phyloP scores from a whole-genome alignment of 768 basidiomycete species.

The Lanmaoa pseudosensibilis region DNA sequence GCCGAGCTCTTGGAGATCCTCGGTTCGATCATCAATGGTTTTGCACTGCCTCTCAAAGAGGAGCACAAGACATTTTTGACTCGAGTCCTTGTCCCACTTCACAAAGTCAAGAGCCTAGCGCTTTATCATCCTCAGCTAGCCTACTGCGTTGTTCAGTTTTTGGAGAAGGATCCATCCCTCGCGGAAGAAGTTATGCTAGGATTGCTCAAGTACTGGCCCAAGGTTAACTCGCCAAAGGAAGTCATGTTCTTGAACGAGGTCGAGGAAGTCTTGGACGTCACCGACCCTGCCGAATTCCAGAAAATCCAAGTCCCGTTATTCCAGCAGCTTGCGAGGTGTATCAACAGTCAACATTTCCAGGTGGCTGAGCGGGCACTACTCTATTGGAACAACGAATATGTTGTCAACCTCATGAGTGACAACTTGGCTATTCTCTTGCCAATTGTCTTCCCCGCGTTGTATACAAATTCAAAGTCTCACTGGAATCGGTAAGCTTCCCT shows the following conservation, averaged over 20 bases:
- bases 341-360: constrained; percentile 99
- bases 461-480: constrained; percentile 93
- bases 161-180: constrained; percentile 91
- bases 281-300: constrained; percentile 93
- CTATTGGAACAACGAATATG: constrained; percentile 99
- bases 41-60: constrained; percentile 95
- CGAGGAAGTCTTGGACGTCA: constrained; percentile 97
- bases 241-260: constrained; percentile 99
- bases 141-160: constrained; percentile 98
- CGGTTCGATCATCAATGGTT: constrained; percentile 99
- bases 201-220: constrained; percentile 97
- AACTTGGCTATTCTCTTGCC: constrained; percentile 87
- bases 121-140: constrained; percentile 99
- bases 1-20: constrained; percentile 97
- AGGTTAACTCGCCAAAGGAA: constrained; percentile 98
- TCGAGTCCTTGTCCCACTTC: constrained; percentile 89
- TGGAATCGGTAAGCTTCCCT: constrained; percentile 85
- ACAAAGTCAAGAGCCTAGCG: constrained; percentile 97
- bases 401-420: constrained; percentile 98
- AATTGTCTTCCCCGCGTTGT: constrained; percentile 95
- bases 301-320: constrained; percentile 94
- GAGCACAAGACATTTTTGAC: constrained; percentile 99
- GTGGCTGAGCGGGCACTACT: constrained; percentile 95
- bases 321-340: constrained; percentile 92
- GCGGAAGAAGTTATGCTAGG: constrained; percentile 97